These are phyloP conservation scores for Polytrichum formosum DNA, from an alignment of 225 moss, liverwort and hornwort genomes.

Conservation along the genomic window DNA sequence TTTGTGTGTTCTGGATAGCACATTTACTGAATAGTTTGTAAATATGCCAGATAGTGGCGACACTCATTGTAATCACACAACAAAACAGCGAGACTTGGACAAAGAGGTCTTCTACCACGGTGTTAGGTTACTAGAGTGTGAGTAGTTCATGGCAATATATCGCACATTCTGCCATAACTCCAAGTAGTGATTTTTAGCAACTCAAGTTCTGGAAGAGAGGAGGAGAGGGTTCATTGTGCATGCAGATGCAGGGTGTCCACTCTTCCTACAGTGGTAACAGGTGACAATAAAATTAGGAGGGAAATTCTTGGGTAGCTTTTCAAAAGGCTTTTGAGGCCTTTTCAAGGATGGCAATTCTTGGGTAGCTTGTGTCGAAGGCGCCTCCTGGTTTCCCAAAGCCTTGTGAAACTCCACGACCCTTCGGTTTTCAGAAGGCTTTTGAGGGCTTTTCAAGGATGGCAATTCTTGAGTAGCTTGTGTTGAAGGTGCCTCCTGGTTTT, in stretches of 20 bases:
- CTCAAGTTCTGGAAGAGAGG: no score
- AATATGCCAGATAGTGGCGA: no score
- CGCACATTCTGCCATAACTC: no score
- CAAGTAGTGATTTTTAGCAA: no score
- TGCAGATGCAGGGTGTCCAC: slow-evolving; percentile 24
- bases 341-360: no score
- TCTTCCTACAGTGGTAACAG: slow-evolving; percentile 26
- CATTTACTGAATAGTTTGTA: no score
- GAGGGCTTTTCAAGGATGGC: not conserved
- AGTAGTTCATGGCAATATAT: no score
- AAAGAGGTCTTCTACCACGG: no score
- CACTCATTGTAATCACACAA: no score
- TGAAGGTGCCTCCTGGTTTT: slow-evolving; percentile 14
- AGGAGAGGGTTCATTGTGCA: slow-evolving; percentile 1
- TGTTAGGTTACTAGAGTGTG: no score
- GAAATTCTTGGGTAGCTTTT: slow-evolving; percentile 2
- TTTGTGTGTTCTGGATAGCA: no score
- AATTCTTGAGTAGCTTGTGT: not conserved
- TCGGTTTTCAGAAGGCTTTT: slow-evolving; percentile 5
- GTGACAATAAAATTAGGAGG: not conserved
- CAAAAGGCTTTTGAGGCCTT: slow-evolving; percentile 16
- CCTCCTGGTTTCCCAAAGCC: not conserved
- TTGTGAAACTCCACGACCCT: not conserved
- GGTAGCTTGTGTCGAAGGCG: slow-evolving; percentile 1
- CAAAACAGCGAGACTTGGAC: no score